Base-by-base conservation (phyloP, 2,329 filamentous ascomycete genomes). In the Exophiala bonariae region DNA sequence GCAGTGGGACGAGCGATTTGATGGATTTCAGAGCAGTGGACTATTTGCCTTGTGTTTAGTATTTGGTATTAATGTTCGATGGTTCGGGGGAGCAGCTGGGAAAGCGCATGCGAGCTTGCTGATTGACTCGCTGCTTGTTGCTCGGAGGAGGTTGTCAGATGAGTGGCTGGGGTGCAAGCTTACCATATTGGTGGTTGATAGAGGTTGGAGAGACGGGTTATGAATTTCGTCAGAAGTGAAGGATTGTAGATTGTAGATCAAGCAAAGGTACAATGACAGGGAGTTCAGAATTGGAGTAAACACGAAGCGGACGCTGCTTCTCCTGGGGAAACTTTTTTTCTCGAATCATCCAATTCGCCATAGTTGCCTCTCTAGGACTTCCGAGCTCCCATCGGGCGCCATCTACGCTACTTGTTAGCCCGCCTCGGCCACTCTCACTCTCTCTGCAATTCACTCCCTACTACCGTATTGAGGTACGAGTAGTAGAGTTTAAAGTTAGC, bases 1-100 rank as follows among this genome's bases (percentile, higher is more conserved):
- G 85, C 61, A 99, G 91, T 56, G 93, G 93, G 51, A 86, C 87
- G 64, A 99, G 91, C 66, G 85, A 85, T 76, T 92, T 93, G 83
- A 99, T 91, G 70, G 87, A 95, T 73, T 92, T 93, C 77, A 97
- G 82, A 59, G 91, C 81, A 37, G 57, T 59, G n/a, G 55, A 41
- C 57, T 59, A 42, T 31, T 30, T n/a, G n/a, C n/a, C n/a, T n/a
- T n/a, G n/a, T n/a, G 13, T 16, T 16, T 16, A 40, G 19, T 16
- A 19, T 32, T 53, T 40, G 42, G 39, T 30, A 17, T 6, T 17
- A 11, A 6, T 11, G 17, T 34, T 7, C 16, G 8, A 31, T 17
- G 28, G n/a, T 18, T 18, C n/a, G n/a, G n/a, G n/a, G n/a, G n/a
- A n/a, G n/a, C n/a, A 26, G 23, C 11, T 26, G 6, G 23, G 23